Evolutionary conservation across 192 early-diverging fungal species (phyloP).

Genomic region (Thamnidium elegans): DNA sequence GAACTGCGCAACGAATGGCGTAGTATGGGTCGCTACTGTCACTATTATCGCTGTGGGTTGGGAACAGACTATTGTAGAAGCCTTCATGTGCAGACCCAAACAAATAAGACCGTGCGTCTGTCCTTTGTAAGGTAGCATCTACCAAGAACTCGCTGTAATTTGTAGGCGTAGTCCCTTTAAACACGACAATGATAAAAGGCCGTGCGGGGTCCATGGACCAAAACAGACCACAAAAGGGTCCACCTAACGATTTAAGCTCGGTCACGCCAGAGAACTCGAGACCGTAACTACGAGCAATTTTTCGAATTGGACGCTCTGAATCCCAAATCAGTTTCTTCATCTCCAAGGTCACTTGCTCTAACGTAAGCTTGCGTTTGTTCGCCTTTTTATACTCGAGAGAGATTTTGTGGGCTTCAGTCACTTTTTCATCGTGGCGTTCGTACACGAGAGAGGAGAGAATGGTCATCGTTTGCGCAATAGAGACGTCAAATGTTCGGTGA

Average conservation of each 20-base stretch:
- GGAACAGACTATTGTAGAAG: constrained; percentile 52
- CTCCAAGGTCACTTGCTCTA: background rate
- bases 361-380: background rate
- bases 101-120: constrained; percentile 44
- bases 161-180: constrained; percentile 51
- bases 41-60: constrained; percentile 18
- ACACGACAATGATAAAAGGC: constrained; percentile 43
- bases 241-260: constrained; percentile 48
- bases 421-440: constrained; percentile 43
- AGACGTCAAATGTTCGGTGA: constrained; percentile 33
- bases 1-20: constrained; percentile 42
- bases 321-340: constrained; percentile 28
- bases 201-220: constrained; percentile 33
- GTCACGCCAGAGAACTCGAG: constrained; percentile 43
- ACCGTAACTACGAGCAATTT: constrained; percentile 21
- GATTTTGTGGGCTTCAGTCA: constrained; percentile 28
- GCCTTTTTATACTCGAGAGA: background rate
- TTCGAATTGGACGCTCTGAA: constrained; percentile 36
- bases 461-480: constrained; percentile 41
- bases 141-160: constrained; percentile 49
- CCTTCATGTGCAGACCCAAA: constrained; percentile 54
- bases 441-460: constrained; percentile 45
- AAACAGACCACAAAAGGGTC: constrained; percentile 49
- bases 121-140: constrained; percentile 47
- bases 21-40: constrained; percentile 41